Conservation (phyloP, 768 basidiomycete species). For the Mycena metata region DNA sequence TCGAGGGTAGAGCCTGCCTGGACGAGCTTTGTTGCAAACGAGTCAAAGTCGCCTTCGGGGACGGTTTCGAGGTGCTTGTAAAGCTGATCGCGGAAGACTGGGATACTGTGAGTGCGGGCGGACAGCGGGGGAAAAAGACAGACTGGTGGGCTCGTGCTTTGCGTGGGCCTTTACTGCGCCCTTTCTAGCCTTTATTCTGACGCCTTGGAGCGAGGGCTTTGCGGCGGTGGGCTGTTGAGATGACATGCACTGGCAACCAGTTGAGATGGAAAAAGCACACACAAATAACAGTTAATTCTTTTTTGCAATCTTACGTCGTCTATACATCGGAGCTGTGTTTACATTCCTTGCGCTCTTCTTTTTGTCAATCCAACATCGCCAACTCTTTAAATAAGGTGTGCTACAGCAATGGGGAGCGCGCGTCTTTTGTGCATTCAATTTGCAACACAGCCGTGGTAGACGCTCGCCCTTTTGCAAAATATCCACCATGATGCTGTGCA, state of each 20-base stretch:
- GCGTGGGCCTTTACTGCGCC: conserved; percentile 92
- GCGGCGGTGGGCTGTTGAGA: conserved; percentile 85
- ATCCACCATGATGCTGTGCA: too few relatives aligned
- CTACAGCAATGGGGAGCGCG: too few relatives aligned
- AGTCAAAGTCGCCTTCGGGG: conserved; percentile 84
- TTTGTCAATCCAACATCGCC: too few relatives aligned
- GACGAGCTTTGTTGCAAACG: conserved; percentile 85
- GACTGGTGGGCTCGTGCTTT: conserved; percentile 91
- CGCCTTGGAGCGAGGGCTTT: conserved; percentile 94
- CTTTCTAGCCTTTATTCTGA: conserved; percentile 94
- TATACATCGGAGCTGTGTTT: too few relatives aligned
- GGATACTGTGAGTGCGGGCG: not conserved
- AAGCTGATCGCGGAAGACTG: conserved; percentile 94
- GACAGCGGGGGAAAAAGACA: conserved; percentile 24
- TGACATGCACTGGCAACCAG: conserved; percentile 76
- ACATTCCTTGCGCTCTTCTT: too few relatives aligned
- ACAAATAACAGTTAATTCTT: too few relatives aligned
- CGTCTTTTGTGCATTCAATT: too few relatives aligned
- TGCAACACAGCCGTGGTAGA: too few relatives aligned
- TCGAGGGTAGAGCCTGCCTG: conserved; percentile 95
- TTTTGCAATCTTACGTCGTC: too few relatives aligned
- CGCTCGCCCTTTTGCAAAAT: too few relatives aligned
- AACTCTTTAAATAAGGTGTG: too few relatives aligned
- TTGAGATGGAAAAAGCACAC: too few relatives aligned
- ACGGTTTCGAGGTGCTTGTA: conserved; percentile 92